Evolutionary conservation across 1,284 basidiomycete species (phyloP).

Genomic region (Cutaneotrichosporon sp.): DNA sequence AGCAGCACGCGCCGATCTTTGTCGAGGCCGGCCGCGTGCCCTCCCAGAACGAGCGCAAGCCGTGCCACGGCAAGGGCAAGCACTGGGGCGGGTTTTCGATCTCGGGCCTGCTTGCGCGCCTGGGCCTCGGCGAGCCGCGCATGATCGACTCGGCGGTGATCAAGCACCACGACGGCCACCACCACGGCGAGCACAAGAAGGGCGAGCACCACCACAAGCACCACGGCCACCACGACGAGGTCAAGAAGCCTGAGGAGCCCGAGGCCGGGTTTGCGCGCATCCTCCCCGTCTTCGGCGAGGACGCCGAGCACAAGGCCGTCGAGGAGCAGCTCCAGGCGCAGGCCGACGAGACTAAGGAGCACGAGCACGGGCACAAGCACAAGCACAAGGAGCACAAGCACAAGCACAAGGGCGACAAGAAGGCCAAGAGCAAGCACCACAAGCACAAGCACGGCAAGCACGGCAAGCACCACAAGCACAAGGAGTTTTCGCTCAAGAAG

Average conservation of each 20-base stretch:
- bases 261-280: not conserved
- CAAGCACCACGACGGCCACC: not conserved
- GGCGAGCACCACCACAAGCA: conserved; percentile 2
- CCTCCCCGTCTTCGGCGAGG: conserved; percentile 5
- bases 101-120: not conserved
- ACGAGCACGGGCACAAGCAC: conserved; percentile 8
- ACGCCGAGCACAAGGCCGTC: not conserved
- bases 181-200: conserved; percentile 11
- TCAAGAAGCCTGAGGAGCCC: conserved; percentile 5
- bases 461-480: conserved; percentile 8
- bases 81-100: not conserved
- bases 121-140: not conserved
- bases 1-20: not conserved
- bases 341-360: not conserved
- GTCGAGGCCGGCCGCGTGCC: not conserved
- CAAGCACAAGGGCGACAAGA: conserved; percentile 1
- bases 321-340: not conserved
- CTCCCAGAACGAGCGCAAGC: not conserved
- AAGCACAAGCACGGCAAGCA: conserved; percentile 5
- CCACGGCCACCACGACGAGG: conserved; percentile 5
- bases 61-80: not conserved
- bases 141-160: too few species aligned
- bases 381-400: not conserved
- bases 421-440: conserved; percentile 15
- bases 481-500: conserved; percentile 1